Evolutionary conservation across 441 rosid genomes (phyloP).

Genomic region (Raphanus hybrid): DNA sequence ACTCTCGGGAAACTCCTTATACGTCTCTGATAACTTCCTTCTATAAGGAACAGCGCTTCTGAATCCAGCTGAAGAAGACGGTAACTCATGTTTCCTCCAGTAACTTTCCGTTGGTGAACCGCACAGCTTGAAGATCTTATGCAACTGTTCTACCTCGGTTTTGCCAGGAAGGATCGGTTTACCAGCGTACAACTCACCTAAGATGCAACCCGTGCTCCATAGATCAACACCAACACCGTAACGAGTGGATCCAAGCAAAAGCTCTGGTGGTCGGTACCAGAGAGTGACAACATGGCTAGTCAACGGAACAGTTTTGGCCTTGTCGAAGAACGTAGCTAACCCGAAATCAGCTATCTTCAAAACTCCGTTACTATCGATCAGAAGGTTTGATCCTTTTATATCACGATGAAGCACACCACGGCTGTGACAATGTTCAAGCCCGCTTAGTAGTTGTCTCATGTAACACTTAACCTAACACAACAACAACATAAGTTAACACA

Average conservation of each 20-base stretch:
- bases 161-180: constrained; percentile 90
- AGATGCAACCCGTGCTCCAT: constrained; percentile 96
- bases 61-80: constrained; percentile 66
- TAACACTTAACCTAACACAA: constrained; percentile 83
- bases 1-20: constrained; percentile 60
- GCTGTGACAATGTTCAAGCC: constrained; percentile 93
- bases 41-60: constrained; percentile 67
- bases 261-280: constrained; percentile 98
- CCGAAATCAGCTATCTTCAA: constrained; percentile 98
- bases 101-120: constrained; percentile 87
- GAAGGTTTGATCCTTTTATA: constrained; percentile 93
- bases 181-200: constrained; percentile 79
- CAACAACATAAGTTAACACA: constrained; percentile 19
- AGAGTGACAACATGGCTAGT: constrained; percentile 96
- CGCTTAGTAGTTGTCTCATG: constrained; percentile 91
- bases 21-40: constrained; percentile 59
- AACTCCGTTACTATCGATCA: constrained; percentile 75
- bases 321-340: constrained; percentile 73
- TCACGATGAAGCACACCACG: constrained; percentile 86
- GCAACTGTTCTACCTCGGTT: constrained; percentile 98
- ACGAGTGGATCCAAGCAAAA: constrained; percentile 75
- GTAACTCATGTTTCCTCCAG: constrained; percentile 71
- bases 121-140: constrained; percentile 89
- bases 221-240: constrained; percentile 87
- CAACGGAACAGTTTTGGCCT: constrained; percentile 55